Percentiles rank a stretch among this genome's conserved stretches.
Conservation (phyloP, 106 monocot genomes). For the Phalaenopsis aphrodite region DNA sequence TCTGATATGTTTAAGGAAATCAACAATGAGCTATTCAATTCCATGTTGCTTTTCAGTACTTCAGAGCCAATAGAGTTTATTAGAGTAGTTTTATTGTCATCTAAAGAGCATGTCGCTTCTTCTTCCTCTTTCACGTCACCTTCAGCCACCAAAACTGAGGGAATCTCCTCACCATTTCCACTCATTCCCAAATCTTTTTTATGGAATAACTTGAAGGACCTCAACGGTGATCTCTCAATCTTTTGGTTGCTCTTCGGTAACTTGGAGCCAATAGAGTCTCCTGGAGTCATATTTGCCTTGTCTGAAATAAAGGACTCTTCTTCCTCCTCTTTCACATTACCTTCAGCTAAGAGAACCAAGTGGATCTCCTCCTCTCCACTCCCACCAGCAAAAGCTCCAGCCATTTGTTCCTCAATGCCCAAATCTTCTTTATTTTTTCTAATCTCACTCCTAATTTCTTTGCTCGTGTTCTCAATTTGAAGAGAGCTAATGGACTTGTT, state of each 20-base stretch:
- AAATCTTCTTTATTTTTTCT: background rate
- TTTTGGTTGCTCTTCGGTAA: background rate
- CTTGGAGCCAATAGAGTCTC: constrained; percentile 5
- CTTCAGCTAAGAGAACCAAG: constrained; percentile 8
- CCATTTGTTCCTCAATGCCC: background rate
- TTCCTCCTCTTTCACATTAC: constrained; percentile 16
- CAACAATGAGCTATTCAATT: constrained; percentile 1
- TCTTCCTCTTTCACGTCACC: constrained; percentile 16
- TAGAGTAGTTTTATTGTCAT: constrained; percentile 16
- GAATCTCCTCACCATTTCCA: constrained; percentile 9
- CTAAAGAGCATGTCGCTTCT: background rate
- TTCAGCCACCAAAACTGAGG: constrained; percentile 6
- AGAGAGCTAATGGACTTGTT: constrained; percentile 38
- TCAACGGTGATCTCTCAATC: constrained; percentile 5
- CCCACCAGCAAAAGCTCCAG: background rate
- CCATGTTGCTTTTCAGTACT: background rate
- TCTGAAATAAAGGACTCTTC: constrained; percentile 4
- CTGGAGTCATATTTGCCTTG: constrained; percentile 20
- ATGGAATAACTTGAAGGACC: background rate
- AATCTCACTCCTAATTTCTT: background rate
- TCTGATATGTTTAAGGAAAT: background rate
- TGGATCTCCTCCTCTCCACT: constrained; percentile 12
- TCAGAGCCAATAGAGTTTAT: constrained; percentile 3
- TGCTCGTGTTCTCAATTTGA: constrained; percentile 22
- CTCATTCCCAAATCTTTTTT: background rate